Base-by-base conservation (phyloP, 306 rosid genomes). In the Senna siamea region DNA sequence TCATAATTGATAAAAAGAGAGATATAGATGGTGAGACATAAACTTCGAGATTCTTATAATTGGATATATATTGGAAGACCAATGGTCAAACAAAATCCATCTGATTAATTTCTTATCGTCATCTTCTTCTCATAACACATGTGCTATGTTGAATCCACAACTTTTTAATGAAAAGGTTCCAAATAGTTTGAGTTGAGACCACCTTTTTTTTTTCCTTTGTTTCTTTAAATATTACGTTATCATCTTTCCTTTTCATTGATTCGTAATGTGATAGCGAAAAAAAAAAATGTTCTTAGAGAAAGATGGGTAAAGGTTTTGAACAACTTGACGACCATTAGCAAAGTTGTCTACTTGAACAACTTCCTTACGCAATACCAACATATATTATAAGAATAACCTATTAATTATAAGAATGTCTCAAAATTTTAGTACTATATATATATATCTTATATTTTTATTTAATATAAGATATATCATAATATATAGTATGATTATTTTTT, bases 51-150 rank as follows among this genome's bases (percentile, higher is more conserved):
- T 62, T 62, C 11, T 61, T 77, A 18, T 5, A 6, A n/a, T 59
- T 75, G 26, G 52, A 71, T 35, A 68, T 53, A 59, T 68, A 35
- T 74, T 84, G 80, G 87, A 80, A 84, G 87, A 84, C 87, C 87
- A 73, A 40, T 73, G 80, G 87, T 84, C 85, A 80, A 80, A 83
- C 75, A 17, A 47, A 57, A 26, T 50, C 37, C 14, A 67, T 66
- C 30, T 55, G 1, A 14, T 47, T 3, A 35, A 61, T 35, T 23
- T 46, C 83, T 48, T 66, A 66, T 73, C 70, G 9, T 55, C 34
- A 15, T 43, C 37, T 20, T 72, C 73, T 44, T 43, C 69, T 65
- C 44, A 37, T 22, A 22, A 44, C 15, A 11, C 83, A 74, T 74
- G 80, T 47, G 75, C 14, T 41, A 2, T 50, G 54, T 58, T 76